Conservation (phyloP, 2,329 filamentous ascomycete species). For the Dactylellina leptospora region DNA sequence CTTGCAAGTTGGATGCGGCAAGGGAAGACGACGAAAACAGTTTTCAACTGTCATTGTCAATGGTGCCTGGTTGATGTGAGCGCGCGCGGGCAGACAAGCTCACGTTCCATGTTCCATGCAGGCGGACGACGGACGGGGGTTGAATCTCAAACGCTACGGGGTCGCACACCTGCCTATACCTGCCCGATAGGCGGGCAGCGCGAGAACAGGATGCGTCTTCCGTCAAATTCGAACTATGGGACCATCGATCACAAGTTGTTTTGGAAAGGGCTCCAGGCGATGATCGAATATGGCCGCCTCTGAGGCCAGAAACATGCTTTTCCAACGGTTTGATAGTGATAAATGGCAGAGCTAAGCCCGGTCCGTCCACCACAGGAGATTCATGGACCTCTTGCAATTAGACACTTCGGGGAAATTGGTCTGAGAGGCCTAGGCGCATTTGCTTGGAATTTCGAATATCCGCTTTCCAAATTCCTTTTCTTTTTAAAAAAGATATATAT, state of each 20-base stretch:
- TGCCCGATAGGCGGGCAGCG: slow-evolving; percentile 46
- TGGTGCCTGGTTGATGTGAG: slow-evolving; percentile 14
- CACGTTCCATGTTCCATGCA: slow-evolving; percentile 28
- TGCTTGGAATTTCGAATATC: slow-evolving; percentile 15
- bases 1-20: not conserved
- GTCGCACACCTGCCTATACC: slow-evolving; percentile 46
- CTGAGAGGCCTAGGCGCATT: slow-evolving; percentile 25
- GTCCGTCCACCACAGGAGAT: slow-evolving; percentile 48
- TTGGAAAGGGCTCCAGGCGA: slow-evolving; percentile 18
- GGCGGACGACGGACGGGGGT: slow-evolving; percentile 32
- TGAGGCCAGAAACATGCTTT: slow-evolving; percentile 17
- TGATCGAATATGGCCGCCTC: slow-evolving; percentile 27
- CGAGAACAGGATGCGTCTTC: slow-evolving; percentile 27
- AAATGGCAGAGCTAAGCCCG: slow-evolving; percentile 49
- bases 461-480: not conserved
- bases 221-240: slow-evolving; percentile 31
- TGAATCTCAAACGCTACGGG: slow-evolving; percentile 48
- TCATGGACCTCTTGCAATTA: slow-evolving; percentile 46
- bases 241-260: slow-evolving; percentile 24
- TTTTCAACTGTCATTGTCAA: not conserved
- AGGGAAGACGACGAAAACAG: not conserved
- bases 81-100: slow-evolving; percentile 15
- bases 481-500: slow-evolving; percentile 23
- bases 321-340: slow-evolving; percentile 9
- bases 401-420: slow-evolving; percentile 26